phyloP scores from a whole-genome alignment of 768 basidiomycete genomes.

The Psilocybe sp. region DNA sequence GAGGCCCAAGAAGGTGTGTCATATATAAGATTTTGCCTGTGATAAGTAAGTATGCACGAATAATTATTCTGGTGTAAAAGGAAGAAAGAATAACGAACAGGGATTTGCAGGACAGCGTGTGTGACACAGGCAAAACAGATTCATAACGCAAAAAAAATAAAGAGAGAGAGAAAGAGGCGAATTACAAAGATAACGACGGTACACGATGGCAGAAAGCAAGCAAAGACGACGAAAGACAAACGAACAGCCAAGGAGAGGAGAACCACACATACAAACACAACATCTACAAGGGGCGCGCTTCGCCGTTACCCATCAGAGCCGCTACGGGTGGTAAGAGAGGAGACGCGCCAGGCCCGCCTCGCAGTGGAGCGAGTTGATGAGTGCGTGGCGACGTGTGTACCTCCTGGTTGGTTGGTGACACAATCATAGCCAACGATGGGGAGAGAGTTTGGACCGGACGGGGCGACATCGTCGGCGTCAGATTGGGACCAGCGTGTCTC shows the following conservation, averaged over 20 bases:
- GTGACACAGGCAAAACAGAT: too few species aligned
- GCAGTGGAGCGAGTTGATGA: constrained; percentile 30
- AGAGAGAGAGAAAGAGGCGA: neutral
- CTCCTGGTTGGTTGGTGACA: constrained; percentile 50
- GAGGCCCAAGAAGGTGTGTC: too few species aligned
- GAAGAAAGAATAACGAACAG: too few species aligned
- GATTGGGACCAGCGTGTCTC: constrained; percentile 31
- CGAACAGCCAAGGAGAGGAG: neutral
- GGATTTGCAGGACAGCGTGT: too few species aligned
- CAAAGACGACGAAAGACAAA: neutral
- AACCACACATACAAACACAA: neutral
- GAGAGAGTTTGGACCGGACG: constrained; percentile 48
- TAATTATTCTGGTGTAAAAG: too few species aligned
- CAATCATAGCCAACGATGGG: constrained; percentile 62
- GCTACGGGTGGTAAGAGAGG: constrained; percentile 22
- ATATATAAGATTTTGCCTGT: too few species aligned
- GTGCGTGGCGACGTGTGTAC: constrained; percentile 35
- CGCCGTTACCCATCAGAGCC: constrained; percentile 18
- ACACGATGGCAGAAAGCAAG: constrained; percentile 1
- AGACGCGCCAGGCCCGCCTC: constrained; percentile 19
- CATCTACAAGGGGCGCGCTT: constrained; percentile 7
- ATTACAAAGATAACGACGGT: neutral
- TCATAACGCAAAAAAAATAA: neutral
- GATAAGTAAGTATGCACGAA: too few species aligned
- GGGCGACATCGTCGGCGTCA: constrained; percentile 29